Base-by-base conservation (phyloP, 805 yeast species). In the Ogataea nitratoaversa region DNA sequence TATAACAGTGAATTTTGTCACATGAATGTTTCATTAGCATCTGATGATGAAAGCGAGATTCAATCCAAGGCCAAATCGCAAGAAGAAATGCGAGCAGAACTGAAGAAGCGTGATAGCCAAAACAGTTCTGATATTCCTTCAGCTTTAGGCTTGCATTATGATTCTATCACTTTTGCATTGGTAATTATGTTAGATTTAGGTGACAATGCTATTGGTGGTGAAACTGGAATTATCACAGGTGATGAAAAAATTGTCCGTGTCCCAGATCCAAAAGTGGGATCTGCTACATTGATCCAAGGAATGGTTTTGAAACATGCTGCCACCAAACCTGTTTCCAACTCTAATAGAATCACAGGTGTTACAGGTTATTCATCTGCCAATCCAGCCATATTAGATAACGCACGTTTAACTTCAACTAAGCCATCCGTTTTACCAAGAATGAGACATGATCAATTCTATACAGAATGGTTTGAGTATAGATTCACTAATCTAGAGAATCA, bases 1-100 rank as follows among this genome's bases (percentile, higher is more conserved):
- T 68, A 70, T 66, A 78, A 76, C 45, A 73, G 67, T 46, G 82
- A 77, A 51, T 62, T 72, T 36, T 78, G 73, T 14, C 76, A 72
- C 40, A 62, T 69, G 29, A 78, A 78, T 53, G 59, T 72, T 20
- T 67, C 71, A 2, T 57, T 74, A 44, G 71, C 60, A 11, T 42
- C 57, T 22, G 31, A 35, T 20, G 48, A 53, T 32, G 48, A 43
- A 7, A 46, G 45, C 24, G 59, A 54, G 17, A 22, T 41, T 8
- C 31, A 38, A 14, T 27, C 39, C 8, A 33, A 24, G 5, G 47
- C 40, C 5, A 34, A 38, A 19, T 43, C 50, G 7, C 36, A 46
- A 25, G 55, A 53, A 4, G 50, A 46, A 24, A 43, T 49, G 28
- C 30, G 45, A 23, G 30, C 34, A 16, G 46, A 43, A 24, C 42